phyloP scores from a whole-genome alignment of 129 eudicot species.

The Kitagawia praeruptora region DNA sequence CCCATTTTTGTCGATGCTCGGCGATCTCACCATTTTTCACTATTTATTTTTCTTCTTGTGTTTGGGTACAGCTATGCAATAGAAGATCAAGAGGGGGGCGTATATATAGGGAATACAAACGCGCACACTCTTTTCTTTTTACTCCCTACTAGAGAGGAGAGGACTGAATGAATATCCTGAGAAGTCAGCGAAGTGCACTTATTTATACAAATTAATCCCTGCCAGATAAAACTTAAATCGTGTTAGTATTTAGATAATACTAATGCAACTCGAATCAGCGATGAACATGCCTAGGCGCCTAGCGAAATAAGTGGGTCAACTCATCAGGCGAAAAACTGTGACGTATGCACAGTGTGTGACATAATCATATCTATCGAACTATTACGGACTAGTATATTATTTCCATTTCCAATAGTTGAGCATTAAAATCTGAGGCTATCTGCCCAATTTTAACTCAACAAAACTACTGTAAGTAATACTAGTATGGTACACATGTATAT shows the following conservation, averaged over 20 bases:
- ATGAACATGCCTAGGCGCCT: conserved; percentile 5
- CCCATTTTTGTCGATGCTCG: conserved; percentile 21
- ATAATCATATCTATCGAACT: background rate
- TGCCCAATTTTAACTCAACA: too few relatives aligned
- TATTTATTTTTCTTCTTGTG: background rate
- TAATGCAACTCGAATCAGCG: background rate
- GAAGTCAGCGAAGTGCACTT: background rate
- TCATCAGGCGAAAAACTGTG: background rate
- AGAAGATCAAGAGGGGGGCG: too few relatives aligned
- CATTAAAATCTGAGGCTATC: background rate
- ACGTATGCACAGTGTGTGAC: background rate
- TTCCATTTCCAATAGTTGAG: background rate
- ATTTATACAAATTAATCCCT: background rate
- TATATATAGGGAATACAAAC: too few relatives aligned
- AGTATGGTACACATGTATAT: too few relatives aligned
- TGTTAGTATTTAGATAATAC: too few relatives aligned
- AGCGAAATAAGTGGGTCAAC: background rate
- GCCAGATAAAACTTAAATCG: background rate
- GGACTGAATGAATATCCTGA: background rate
- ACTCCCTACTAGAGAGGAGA: background rate
- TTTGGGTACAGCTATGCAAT: background rate
- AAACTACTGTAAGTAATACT: too few relatives aligned
- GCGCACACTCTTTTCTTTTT: background rate
- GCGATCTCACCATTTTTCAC: conserved; percentile 18
- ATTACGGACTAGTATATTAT: background rate